Conservation (phyloP, 164 flowering plant species). For the Warburgia ugandensis region DNA sequence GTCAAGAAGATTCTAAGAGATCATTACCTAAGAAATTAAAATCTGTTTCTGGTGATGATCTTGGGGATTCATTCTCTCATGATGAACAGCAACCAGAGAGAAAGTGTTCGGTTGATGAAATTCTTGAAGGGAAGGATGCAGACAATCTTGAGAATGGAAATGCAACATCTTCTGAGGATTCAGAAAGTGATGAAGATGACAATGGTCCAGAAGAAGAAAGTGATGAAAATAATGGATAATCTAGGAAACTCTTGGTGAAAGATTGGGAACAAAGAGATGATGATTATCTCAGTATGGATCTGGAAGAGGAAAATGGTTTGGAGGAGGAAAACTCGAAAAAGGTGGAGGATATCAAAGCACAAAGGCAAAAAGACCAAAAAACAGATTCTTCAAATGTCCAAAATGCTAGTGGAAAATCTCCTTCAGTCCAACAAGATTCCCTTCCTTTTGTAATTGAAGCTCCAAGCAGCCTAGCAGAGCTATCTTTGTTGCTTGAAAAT, state of each 20-base stretch:
- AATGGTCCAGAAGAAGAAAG: constrained; percentile 19
- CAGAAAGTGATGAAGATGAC: constrained; percentile 31
- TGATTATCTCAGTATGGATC: constrained; percentile 37
- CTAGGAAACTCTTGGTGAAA: constrained; percentile 33
- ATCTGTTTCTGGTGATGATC: constrained; percentile 87
- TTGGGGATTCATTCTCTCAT: constrained; percentile 72
- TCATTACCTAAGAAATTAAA: constrained; percentile 23
- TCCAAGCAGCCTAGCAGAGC: constrained; percentile 57
- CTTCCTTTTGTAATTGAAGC: constrained; percentile 79
- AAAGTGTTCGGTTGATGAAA: constrained; percentile 73
- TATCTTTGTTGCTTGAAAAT: constrained; percentile 47
- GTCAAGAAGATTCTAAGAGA: constrained; percentile 28
- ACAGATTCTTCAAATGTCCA: constrained; percentile 12
- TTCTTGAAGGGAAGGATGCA: constrained; percentile 47
- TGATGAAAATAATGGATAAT: constrained; percentile 22
- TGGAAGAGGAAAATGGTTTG: constrained; percentile 31
- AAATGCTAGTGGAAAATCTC: constrained; percentile 20
- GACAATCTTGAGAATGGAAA: constrained; percentile 35
- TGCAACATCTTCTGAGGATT: constrained; percentile 37
- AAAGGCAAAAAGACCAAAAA: constrained; percentile 12
- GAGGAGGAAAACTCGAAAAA: constrained; percentile 13
- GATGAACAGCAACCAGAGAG: constrained; percentile 34
- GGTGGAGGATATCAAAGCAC: constrained; percentile 13
- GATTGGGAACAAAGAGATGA: constrained; percentile 99
- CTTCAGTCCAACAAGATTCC: constrained; percentile 14